Evolutionary conservation across 2,329 filamentous ascomycete species (phyloP), one percentile per base, ranked within the genome.

Genomic region (Aplosporella prunicola): DNA sequence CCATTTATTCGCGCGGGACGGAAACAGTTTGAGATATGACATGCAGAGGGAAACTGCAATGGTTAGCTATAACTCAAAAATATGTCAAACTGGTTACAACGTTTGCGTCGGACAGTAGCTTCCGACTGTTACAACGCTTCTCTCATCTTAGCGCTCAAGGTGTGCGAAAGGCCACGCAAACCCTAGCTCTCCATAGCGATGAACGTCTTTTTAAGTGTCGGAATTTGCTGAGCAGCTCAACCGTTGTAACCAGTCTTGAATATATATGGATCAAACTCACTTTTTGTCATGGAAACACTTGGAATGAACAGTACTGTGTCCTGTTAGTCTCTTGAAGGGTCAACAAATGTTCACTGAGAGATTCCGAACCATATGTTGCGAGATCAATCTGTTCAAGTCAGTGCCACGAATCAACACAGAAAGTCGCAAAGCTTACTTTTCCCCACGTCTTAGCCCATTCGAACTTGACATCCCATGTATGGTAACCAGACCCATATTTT

Each of bases 401-500:
- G 49, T 3, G 47, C 45, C 18, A 23, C n/a, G 48, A 39, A 17
- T 47, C 42, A 27, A 51, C 44, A 5, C 44, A 38, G 3, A 40
- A 40, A 28, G 42, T 47, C 0, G 46, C 34, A 8, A 44, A 41
- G 17, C 2, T 22, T 25, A 40, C 38, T 32, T 40, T 35, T 15
- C 38, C 38, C 38, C 38, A 40, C 10, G 27, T 23, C 20, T 22
- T 14, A 3, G 24, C 14, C 39, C 33, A 41, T 11, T 13, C 29
- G 6, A 13, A 10, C 5, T 10, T 14, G 7, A 24, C 28, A 45
- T 23, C 44, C 52, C 51, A 55, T 5, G 52, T 40, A 9, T 55
- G 51, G 14, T 55, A 52, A 7, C 52, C 51, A 42, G 52, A 51
- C 17, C 52, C 50, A 17, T 48, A 53, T 4, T 40, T 27, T 39